Percentiles rank a stretch among this genome's conserved stretches.
phyloP scores from a whole-genome alignment of 108 stramenopile genomes.

The Skeletonema costatum region DNA sequence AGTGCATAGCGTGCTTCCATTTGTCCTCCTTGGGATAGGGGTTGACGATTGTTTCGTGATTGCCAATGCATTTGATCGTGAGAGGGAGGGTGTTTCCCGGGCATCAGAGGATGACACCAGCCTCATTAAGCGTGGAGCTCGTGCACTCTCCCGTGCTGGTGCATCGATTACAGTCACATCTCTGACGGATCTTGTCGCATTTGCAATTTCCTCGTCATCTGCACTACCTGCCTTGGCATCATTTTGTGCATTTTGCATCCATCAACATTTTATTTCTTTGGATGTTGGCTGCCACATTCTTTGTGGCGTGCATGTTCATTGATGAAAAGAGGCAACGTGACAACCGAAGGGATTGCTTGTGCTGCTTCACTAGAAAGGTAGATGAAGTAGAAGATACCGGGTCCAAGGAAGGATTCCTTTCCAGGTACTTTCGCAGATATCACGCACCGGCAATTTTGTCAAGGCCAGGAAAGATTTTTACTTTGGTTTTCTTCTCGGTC shows the following conservation, averaged over 20 bases:
- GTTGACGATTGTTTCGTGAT: conserved; percentile 90
- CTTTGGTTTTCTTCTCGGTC: conserved; percentile 46
- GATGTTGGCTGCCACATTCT: conserved; percentile 69
- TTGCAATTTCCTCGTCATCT: conserved; percentile 71
- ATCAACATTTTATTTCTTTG: conserved; percentile 75
- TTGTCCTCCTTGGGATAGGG: conserved; percentile 84
- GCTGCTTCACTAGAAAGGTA: conserved; percentile 59
- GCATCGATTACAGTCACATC: conserved; percentile 77
- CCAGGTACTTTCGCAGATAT: conserved; percentile 59
- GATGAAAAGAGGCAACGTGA: conserved; percentile 83
- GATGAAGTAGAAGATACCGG: conserved; percentile 38
- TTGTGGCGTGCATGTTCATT: conserved; percentile 64
- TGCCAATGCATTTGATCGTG: conserved; percentile 73
- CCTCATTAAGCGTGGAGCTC: conserved; percentile 40
- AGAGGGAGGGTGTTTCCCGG: conserved; percentile 53
- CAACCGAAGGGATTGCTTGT: conserved; percentile 65
- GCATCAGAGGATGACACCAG: conserved; percentile 47
- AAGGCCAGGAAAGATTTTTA: conserved; percentile 39
- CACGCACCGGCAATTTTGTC: conserved; percentile 65
- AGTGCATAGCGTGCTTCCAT: conserved; percentile 78
- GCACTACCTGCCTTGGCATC: conserved; percentile 71
- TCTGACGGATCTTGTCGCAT: conserved; percentile 78
- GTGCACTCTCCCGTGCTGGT: conserved; percentile 63
- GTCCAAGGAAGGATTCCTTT: conserved; percentile 49
- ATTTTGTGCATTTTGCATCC: conserved; percentile 83